A percentile compares a stretch with the other conserved stretches of the same genome.
Conservation (phyloP, 2,329 filamentous ascomycete genomes). For the Leptographium wingfieldii region DNA sequence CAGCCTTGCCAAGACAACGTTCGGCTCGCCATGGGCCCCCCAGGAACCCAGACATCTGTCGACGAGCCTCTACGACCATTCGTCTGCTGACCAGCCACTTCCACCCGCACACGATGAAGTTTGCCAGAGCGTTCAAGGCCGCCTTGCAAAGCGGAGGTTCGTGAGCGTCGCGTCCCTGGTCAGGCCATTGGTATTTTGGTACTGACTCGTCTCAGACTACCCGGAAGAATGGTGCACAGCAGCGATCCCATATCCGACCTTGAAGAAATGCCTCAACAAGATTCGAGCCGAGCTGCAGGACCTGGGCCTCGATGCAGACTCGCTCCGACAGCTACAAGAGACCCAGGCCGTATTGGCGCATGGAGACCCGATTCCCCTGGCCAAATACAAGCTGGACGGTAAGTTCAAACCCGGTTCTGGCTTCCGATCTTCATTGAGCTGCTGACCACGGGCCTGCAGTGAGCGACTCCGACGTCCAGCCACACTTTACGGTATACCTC, state of each 20-base stretch:
- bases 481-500: slow-evolving; percentile 58
- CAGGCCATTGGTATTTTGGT: too few relatives aligned
- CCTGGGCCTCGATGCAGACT: slow-evolving; percentile 60
- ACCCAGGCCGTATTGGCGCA: slow-evolving; percentile 27
- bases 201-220: slow-evolving; percentile 37
- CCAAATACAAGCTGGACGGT: slow-evolving; percentile 43
- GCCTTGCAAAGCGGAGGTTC: slow-evolving; percentile 31
- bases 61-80: neutral
- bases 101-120: slow-evolving; percentile 55
- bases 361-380: slow-evolving; percentile 17
- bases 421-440: neutral
- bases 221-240: slow-evolving; percentile 59
- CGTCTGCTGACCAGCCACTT: slow-evolving; percentile 2
- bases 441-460: slow-evolving; percentile 4
- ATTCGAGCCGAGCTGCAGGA: slow-evolving; percentile 58
- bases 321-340: slow-evolving; percentile 51
- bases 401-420: slow-evolving; percentile 8
- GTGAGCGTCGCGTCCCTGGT: neutral
- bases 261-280: slow-evolving; percentile 82
- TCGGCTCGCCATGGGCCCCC: neutral
- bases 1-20: neutral
- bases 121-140: slow-evolving; percentile 65
- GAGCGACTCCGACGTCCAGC: slow-evolving; percentile 33
- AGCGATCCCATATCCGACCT: slow-evolving; percentile 70
- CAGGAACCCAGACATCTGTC: neutral